A percentile compares a stretch with the other conserved stretches of the same genome.
Evolutionary conservation across 495 filamentous ascomycete species (phyloP).

Genomic region (Xylaria bambusicola): DNA sequence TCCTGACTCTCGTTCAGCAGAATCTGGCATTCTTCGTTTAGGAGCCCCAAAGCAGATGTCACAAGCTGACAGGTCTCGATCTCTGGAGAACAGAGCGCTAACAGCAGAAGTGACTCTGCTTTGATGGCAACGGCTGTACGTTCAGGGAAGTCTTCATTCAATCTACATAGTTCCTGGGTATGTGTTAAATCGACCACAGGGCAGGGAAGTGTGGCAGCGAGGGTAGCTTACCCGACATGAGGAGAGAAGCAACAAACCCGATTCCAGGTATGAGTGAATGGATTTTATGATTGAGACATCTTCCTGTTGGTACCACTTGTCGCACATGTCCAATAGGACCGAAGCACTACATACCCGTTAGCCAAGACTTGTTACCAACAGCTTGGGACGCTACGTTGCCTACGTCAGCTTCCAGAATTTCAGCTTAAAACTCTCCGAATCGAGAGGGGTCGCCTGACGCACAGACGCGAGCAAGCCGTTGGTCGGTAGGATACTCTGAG

Average conservation of each 20-base stretch:
- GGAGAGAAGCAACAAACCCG: constrained; percentile 48
- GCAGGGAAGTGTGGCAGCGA: neutral
- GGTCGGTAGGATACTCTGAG: constrained; percentile 48
- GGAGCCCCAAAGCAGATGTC: constrained; percentile 62
- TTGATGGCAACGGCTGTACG: constrained; percentile 49
- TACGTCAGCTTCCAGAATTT: constrained; percentile 59
- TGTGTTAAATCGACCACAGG: neutral
- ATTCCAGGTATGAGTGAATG: constrained; percentile 55
- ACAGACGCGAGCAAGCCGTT: constrained; percentile 37
- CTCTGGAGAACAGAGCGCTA: constrained; percentile 63
- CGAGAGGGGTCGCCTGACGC: constrained; percentile 44
- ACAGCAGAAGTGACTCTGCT: constrained; percentile 60
- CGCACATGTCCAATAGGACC: constrained; percentile 52
- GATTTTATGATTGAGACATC: constrained; percentile 45
- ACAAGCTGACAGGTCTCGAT: constrained; percentile 63
- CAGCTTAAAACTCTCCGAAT: constrained; percentile 39
- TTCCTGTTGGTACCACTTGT: constrained; percentile 45
- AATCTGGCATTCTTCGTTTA: constrained; percentile 60
- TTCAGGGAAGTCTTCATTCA: constrained; percentile 53
- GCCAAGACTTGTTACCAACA: constrained; percentile 15
- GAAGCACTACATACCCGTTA: constrained; percentile 43
- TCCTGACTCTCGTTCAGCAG: constrained; percentile 50
- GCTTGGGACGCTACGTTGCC: constrained; percentile 26
- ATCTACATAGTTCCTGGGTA: constrained; percentile 48
- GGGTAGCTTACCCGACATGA: constrained; percentile 44